These are phyloP conservation scores for Rhynchosporium graminicola DNA, from an alignment of 2,329 filamentous ascomycete genomes.

Conservation along the genomic window DNA sequence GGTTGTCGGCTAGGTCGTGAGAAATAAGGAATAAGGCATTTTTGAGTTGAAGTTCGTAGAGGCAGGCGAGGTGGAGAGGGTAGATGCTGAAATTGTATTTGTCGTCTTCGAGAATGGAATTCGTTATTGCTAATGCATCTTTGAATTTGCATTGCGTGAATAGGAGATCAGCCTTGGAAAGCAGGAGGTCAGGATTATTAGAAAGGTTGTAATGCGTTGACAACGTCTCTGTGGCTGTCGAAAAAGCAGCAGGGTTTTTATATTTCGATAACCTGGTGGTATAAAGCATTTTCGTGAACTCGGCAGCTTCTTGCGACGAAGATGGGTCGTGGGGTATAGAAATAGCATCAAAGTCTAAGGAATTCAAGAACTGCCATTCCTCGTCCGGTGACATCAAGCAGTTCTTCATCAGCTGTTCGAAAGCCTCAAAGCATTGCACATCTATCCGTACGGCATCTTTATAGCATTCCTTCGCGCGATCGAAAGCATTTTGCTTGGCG, in stretches of 20 bases:
- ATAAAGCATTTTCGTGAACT: slow-evolving; percentile 95
- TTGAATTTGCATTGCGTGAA: slow-evolving; percentile 95
- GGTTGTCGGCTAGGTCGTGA: slow-evolving; percentile 88
- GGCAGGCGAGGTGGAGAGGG: slow-evolving; percentile 85
- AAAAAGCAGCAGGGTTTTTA: slow-evolving; percentile 79
- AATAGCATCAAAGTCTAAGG: slow-evolving; percentile 85
- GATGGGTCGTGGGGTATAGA: slow-evolving; percentile 64
- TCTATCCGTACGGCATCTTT: slow-evolving; percentile 96
- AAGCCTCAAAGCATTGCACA: slow-evolving; percentile 97
- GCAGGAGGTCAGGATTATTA: slow-evolving; percentile 83
- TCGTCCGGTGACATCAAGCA: slow-evolving; percentile 78
- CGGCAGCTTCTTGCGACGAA: slow-evolving; percentile 79
- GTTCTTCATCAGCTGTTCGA: slow-evolving; percentile 97
- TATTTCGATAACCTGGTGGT: slow-evolving; percentile 96
- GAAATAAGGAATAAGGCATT: slow-evolving; percentile 90
- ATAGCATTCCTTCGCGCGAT: slow-evolving; percentile 96
- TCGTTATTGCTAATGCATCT: slow-evolving; percentile 82
- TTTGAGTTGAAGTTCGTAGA: slow-evolving; percentile 83
- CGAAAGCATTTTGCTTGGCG: slow-evolving; percentile 95
- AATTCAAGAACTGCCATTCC: slow-evolving; percentile 70
- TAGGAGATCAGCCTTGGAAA: slow-evolving; percentile 85
- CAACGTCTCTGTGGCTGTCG: slow-evolving; percentile 82
- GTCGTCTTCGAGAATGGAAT: slow-evolving; percentile 77
- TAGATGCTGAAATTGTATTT: slow-evolving; percentile 89
- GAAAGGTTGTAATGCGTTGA: slow-evolving; percentile 90